Base-by-base conservation (phyloP, 139 green algal species). In the Astrephomene gubernaculifera region DNA sequence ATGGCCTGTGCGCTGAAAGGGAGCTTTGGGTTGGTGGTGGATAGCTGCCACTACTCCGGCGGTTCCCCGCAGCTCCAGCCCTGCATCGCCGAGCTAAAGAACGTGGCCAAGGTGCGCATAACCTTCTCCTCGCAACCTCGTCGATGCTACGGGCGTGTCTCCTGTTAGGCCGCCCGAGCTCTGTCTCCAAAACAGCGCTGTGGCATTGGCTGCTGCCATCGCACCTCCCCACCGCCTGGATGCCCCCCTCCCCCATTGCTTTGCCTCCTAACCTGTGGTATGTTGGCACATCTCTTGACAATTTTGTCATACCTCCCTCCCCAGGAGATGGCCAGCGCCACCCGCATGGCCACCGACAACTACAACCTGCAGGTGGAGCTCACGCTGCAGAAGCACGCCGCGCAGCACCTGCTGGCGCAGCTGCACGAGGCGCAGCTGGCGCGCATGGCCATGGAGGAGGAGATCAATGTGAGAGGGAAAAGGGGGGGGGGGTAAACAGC, bases 331-430 rank as follows among this genome's bases (percentile, higher is more conserved):
- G 64, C 45, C 44, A 85, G 65, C 64, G 60, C 44, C 33, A 57
- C 64, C 9, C 63, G 45, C 25, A 53, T 74, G 61, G 79, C 79
- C 22, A 67, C 29, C 25, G 79, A 71, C 17, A 82, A 60, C 52
- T 60, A 82, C 57, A 71, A 71, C 35, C 64, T 75, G 64, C 79
- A 74, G 63, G 35, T 85, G 65, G 79, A 85, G 35, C 65, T 85
- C 14, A 74, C 29, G 3, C 44, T 74, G 31, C 43, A 52, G 35
- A 75, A 65, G 33, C 63, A 85, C 41, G 61, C 63, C 64, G 31
- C 1, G 44, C 45, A 65, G 31, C 33, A 54, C 44, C 31, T 85
- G 22, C 29, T 54, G 63, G 33, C 24, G 43, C 79, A 76, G 65
- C 33, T 85, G 64, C 33, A 76, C 10, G 79, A 85, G 45, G 38